Conservation (phyloP, 306 rosid species). For the Inga leiocalycina region DNA sequence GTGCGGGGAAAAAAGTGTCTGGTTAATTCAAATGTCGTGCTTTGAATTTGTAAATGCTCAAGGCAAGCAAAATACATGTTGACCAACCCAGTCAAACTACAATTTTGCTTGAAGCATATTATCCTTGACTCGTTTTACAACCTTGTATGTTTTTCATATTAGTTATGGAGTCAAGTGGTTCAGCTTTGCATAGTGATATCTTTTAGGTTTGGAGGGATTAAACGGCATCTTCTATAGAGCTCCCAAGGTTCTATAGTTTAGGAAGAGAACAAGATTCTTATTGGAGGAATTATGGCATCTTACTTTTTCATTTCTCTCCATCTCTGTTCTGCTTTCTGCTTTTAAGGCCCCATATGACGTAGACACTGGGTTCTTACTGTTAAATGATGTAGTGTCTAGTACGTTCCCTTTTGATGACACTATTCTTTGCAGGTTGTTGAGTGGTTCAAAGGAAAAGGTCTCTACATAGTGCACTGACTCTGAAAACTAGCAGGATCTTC, state of each 20-base stretch:
- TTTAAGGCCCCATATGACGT: slow-evolving; percentile 7
- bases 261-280: not conserved
- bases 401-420: slow-evolving; percentile 33
- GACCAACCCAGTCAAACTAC: not conserved
- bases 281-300: not conserved
- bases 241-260: slow-evolving; percentile 12
- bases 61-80: not conserved
- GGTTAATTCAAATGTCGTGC: slow-evolving; percentile 14
- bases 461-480: slow-evolving; percentile 43
- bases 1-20: not conserved
- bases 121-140: not conserved
- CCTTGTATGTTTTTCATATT: not conserved
- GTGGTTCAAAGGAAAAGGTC: slow-evolving; percentile 39
- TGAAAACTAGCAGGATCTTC: slow-evolving; percentile 33
- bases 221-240: slow-evolving; percentile 6
- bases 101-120: not conserved
- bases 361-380: slow-evolving; percentile 20
- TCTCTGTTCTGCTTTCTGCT: not conserved
- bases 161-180: not conserved
- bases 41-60: slow-evolving; percentile 1
- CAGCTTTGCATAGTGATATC: not conserved
- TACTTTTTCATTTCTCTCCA: not conserved
- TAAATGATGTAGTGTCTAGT: slow-evolving; percentile 22
- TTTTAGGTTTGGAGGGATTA: slow-evolving; percentile 18
- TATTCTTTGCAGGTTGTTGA: slow-evolving; percentile 54